These are phyloP conservation scores for Coniophora puteana DNA, from an alignment of 1,284 basidiomycete species.

Conservation along the genomic window DNA sequence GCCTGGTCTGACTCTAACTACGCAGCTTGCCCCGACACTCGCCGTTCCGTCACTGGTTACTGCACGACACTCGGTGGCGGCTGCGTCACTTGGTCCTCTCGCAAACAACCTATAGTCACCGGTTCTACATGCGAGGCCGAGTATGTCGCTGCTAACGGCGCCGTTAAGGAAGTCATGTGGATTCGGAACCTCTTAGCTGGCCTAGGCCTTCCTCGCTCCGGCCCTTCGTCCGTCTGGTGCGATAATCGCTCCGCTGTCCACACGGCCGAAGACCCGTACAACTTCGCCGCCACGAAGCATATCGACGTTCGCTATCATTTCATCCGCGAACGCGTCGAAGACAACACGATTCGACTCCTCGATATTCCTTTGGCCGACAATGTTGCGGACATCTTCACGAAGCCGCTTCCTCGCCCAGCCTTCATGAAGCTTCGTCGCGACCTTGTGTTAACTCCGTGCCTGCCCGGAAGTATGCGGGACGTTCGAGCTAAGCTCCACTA, in stretches of 20 bases:
- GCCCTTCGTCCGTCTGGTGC: conserved; percentile 12
- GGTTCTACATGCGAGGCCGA: conserved; percentile 37
- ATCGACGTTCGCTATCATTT: conserved; percentile 25
- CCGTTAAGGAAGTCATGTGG: conserved; percentile 25
- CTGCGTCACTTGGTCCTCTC: conserved; percentile 34
- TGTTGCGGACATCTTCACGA: conserved; percentile 19
- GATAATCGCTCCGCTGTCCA: conserved; percentile 24
- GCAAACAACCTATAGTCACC: conserved; percentile 32
- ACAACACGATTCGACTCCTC: conserved; percentile 5
- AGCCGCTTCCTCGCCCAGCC: conserved; percentile 7
- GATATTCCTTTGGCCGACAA: conserved; percentile 15
- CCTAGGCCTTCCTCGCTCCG: conserved; percentile 13
- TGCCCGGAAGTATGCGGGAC: too few relatives aligned
- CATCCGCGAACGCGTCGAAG: conserved; percentile 16
- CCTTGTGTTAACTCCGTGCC: too few relatives aligned
- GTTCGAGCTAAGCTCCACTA: too few relatives aligned
- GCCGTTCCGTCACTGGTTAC: conserved; percentile 35
- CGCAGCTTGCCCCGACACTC: conserved; percentile 26
- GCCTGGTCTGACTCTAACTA: conserved; percentile 35
- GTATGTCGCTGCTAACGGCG: conserved; percentile 31
- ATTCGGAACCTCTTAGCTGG: conserved; percentile 19
- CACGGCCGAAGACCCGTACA: conserved; percentile 14
- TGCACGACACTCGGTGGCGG: conserved; percentile 25
- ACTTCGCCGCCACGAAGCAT: conserved; percentile 21
- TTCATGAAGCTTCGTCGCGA: neutral